Evolutionary conservation across 2,329 filamentous ascomycete genomes (phyloP).

Genomic region (Talaromyces funiculosus): DNA sequence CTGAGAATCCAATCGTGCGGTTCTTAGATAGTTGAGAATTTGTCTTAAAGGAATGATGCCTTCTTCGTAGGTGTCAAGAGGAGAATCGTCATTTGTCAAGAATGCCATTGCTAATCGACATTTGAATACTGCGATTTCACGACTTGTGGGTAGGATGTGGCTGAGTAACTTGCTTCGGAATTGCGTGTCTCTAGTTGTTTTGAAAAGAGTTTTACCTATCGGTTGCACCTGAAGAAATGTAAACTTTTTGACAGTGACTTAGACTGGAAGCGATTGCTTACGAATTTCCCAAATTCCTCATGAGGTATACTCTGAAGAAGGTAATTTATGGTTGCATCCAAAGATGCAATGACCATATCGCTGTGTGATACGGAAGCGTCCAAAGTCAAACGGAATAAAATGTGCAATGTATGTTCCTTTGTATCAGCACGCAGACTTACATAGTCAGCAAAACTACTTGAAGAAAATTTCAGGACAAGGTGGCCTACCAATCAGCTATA

Average conservation of each 20-base stretch:
- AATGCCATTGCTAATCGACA: constrained; percentile 36
- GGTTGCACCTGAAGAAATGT: constrained; percentile 22
- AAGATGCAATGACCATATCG: constrained; percentile 24
- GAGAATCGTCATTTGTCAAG: constrained; percentile 24
- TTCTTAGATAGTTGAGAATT: constrained; percentile 25
- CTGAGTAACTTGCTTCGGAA: constrained; percentile 38
- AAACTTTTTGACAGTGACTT: not conserved
- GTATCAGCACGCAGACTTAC: constrained; percentile 30
- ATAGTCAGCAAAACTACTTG: constrained; percentile 12
- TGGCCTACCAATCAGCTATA: constrained; percentile 27
- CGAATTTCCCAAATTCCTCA: constrained; percentile 19
- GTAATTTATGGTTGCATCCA: constrained; percentile 30
- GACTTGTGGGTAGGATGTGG: constrained; percentile 35
- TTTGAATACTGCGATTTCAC: constrained; percentile 34
- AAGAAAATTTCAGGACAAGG: not conserved
- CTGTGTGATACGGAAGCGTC: constrained; percentile 30
- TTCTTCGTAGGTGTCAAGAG: constrained; percentile 23
- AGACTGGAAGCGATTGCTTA: constrained; percentile 12
- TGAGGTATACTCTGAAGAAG: constrained; percentile 25
- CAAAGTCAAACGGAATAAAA: constrained; percentile 34
- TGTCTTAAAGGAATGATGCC: constrained; percentile 26
- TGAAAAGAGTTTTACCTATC: constrained; percentile 24
- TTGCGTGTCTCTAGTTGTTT: constrained; percentile 33
- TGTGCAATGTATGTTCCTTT: constrained; percentile 25
- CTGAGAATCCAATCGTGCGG: constrained; percentile 30